Evolutionary conservation across 306 rosid species (phyloP).

Genomic region (Fragaria iinumae): DNA sequence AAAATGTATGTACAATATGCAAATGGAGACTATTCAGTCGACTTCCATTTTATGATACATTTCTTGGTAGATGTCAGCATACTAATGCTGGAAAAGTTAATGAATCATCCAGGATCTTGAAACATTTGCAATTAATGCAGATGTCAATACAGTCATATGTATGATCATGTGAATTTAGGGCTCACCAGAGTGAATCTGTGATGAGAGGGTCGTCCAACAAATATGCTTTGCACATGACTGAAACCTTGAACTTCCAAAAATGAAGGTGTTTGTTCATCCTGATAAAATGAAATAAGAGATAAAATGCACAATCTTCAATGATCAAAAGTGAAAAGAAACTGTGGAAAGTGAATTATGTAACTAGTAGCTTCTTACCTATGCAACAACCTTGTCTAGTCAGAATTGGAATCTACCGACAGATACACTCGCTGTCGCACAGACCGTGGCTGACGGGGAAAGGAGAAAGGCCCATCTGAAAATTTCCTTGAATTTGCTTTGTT

Average conservation of each 20-base stretch:
- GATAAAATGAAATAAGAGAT: conserved; percentile 5
- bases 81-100: neutral
- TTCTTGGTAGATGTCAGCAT: neutral
- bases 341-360: neutral
- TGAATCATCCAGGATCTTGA: neutral
- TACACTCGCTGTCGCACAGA: conserved; percentile 23
- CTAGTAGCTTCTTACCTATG: conserved; percentile 1
- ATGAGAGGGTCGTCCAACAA: neutral
- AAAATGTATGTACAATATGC: neutral
- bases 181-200: conserved; percentile 4
- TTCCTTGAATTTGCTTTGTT: conserved; percentile 2
- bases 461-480: conserved; percentile 23
- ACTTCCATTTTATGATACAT: neutral
- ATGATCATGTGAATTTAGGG: neutral
- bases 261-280: conserved; percentile 1
- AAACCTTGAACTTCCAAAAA: conserved; percentile 2
- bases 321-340: neutral
- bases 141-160: neutral
- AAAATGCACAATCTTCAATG: neutral
- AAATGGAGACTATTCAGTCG: neutral
- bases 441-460: conserved; percentile 28
- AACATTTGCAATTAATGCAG: neutral
- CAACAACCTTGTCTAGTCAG: conserved; percentile 11
- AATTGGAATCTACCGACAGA: conserved; percentile 19
- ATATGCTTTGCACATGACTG: conserved; percentile 1